Conservation (phyloP, 768 basidiomycete genomes). For the Hemileccinum impolitum region DNA sequence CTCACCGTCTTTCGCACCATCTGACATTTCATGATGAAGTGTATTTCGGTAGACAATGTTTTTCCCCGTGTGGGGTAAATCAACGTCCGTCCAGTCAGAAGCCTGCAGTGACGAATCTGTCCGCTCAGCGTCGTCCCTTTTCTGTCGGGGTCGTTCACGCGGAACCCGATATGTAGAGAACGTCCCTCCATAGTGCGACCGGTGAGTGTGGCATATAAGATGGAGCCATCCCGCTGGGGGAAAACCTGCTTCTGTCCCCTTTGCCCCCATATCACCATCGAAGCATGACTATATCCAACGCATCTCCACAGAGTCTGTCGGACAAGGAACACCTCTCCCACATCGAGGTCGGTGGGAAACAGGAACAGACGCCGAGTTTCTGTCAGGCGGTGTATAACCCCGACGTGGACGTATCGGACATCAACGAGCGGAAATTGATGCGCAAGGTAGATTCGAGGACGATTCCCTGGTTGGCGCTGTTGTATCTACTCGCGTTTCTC, state of each 20-base stretch:
- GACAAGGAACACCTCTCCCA: not conserved
- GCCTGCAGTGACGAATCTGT: not conserved
- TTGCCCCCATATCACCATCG: not conserved
- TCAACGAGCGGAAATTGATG: conserved; percentile 68
- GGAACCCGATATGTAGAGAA: no score
- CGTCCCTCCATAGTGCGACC: no score
- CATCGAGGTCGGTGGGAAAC: not conserved
- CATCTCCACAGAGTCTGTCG: not conserved
- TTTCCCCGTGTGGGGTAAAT: no score
- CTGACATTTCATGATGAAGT: not conserved
- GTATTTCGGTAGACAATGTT: no score
- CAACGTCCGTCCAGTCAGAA: no score
- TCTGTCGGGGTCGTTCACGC: not conserved
- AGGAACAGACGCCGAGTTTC: not conserved
- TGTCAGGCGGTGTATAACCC: conserved; percentile 31
- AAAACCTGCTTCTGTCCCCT: not conserved
- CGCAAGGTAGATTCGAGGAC: conserved; percentile 68
- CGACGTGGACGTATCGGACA: conserved; percentile 53
- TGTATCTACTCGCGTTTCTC: conserved; percentile 74
- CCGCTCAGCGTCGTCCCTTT: not conserved
- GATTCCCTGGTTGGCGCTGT: conserved; percentile 67
- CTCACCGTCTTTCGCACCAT: conserved; percentile 1
- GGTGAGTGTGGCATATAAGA: not conserved
- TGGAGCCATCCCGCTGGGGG: not conserved
- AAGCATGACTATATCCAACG: not conserved